Percentiles rank a stretch among this genome's conserved stretches.
These are phyloP conservation scores for Cylindrotheca closterium DNA, from an alignment of 108 stramenopile genomes.

Conservation along the genomic window DNA sequence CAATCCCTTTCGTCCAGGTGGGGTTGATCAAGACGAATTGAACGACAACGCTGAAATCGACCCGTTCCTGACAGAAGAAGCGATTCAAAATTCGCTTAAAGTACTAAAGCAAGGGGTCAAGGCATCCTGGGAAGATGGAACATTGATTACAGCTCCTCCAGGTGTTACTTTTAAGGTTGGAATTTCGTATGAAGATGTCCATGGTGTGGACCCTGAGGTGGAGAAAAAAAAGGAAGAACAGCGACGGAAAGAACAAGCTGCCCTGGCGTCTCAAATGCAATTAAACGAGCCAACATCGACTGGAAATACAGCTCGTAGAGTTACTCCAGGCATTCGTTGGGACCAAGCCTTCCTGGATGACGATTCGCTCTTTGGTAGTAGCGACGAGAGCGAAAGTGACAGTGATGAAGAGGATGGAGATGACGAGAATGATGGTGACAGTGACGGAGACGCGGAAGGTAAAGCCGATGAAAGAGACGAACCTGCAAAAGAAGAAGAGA, in stretches of 20 bases:
- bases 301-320: background rate
- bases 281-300: background rate
- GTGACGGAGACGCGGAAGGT: conserved; percentile 9
- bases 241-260: background rate
- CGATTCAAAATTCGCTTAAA: conserved; percentile 39
- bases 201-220: conserved; percentile 26
- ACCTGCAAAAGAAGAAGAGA: background rate
- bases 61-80: conserved; percentile 47
- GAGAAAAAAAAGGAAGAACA: background rate
- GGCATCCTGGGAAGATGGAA: conserved; percentile 64
- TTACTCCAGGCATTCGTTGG: conserved; percentile 28
- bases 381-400: conserved; percentile 31
- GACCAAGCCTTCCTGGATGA: conserved; percentile 67
- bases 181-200: conserved; percentile 62
- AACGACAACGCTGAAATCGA: conserved; percentile 1
- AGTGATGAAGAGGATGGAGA: conserved; percentile 29
- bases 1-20: conserved; percentile 73
- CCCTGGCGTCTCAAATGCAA: background rate
- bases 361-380: conserved; percentile 81
- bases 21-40: conserved; percentile 35
- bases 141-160: conserved; percentile 68
- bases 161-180: conserved; percentile 66
- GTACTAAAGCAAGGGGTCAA: conserved; percentile 57
- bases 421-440: conserved; percentile 29
- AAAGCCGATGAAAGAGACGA: conserved; percentile 12